Percentiles rank a stretch among this genome's conserved stretches.
phyloP scores from a whole-genome alignment of 2,329 filamentous ascomycete species.

The Aspergillus candidus region DNA sequence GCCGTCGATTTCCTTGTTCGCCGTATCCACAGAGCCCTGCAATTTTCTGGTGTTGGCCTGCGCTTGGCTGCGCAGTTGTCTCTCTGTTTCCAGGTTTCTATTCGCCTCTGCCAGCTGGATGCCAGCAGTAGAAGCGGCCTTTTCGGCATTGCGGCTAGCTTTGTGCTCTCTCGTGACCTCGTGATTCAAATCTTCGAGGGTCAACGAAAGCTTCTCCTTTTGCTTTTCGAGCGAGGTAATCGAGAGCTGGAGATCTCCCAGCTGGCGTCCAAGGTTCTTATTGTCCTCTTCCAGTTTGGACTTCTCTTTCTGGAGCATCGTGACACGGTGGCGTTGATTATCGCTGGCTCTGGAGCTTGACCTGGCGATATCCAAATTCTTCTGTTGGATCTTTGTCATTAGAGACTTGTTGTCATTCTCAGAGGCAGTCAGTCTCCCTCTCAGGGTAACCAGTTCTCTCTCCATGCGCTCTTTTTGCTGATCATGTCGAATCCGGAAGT shows the following conservation, averaged over 20 bases:
- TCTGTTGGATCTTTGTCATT: constrained; percentile 96
- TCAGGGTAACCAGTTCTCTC: constrained; percentile 82
- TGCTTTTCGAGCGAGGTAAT: constrained; percentile 86
- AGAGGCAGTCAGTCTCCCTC: constrained; percentile 80
- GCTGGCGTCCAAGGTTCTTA: constrained; percentile 70
- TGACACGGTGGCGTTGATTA: constrained; percentile 69
- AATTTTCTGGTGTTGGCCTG: constrained; percentile 78
- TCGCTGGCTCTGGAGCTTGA: constrained; percentile 82
- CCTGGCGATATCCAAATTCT: constrained; percentile 90
- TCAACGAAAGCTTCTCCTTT: constrained; percentile 84
- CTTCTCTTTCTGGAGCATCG: constrained; percentile 76
- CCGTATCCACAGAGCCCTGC: constrained; percentile 70
- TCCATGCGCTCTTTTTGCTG: constrained; percentile 91
- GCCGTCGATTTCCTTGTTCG: constrained; percentile 74
- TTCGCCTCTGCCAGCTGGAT: constrained; percentile 85
- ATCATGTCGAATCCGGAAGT: constrained; percentile 83
- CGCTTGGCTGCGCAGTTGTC: constrained; percentile 75
- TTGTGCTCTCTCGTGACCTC: constrained; percentile 88
- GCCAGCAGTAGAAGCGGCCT: constrained; percentile 70
- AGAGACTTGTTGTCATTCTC: constrained; percentile 94
- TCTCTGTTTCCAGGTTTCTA: constrained; percentile 81
- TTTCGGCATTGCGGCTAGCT: constrained; percentile 81
- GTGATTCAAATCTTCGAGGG: constrained; percentile 85
- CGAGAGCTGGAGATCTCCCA: constrained; percentile 76
- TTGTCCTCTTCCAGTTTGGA: constrained; percentile 75